Conservation (phyloP, 2,329 filamentous ascomycete genomes). For the Xylariaceae sp. region DNA sequence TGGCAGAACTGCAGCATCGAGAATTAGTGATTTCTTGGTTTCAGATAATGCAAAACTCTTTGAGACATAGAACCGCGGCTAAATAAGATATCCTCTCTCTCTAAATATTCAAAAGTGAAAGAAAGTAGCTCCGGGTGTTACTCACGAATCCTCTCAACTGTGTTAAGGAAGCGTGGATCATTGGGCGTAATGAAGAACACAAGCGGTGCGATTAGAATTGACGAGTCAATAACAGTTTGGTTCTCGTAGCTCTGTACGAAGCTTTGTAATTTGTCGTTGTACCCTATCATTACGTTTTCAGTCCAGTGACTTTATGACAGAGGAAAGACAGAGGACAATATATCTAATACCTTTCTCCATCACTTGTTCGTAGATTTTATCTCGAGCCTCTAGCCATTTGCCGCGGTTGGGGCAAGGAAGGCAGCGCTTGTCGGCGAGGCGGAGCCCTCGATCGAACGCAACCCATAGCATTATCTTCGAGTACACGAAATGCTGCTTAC, state of each 20-base stretch:
- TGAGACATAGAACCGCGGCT: no score
- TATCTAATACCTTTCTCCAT: conserved; percentile 67
- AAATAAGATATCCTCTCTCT: no score
- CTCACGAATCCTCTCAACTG: conserved; percentile 74
- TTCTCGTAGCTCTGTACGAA: conserved; percentile 81
- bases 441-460: conserved; percentile 75
- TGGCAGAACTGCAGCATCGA: no score
- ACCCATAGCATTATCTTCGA: conserved; percentile 88
- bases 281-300: conserved; percentile 52
- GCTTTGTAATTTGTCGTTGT: conserved; percentile 70
- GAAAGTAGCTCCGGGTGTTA: no score
- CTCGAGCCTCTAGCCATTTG: conserved; percentile 70
- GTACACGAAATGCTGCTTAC: conserved; percentile 79
- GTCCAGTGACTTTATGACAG: neutral
- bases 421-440: conserved; percentile 75
- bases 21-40: no score
- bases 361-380: conserved; percentile 74
- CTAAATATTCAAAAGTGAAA: no score
- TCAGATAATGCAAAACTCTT: no score
- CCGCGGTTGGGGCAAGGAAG: conserved; percentile 74
- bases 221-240: conserved; percentile 72
- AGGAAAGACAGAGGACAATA: neutral
- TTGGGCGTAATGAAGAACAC: conserved; percentile 82
- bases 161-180: conserved; percentile 75
- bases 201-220: conserved; percentile 76